These are phyloP conservation scores for Protomyces gravidus DNA, from an alignment of 1,139 yeast species.

Conservation along the genomic window DNA sequence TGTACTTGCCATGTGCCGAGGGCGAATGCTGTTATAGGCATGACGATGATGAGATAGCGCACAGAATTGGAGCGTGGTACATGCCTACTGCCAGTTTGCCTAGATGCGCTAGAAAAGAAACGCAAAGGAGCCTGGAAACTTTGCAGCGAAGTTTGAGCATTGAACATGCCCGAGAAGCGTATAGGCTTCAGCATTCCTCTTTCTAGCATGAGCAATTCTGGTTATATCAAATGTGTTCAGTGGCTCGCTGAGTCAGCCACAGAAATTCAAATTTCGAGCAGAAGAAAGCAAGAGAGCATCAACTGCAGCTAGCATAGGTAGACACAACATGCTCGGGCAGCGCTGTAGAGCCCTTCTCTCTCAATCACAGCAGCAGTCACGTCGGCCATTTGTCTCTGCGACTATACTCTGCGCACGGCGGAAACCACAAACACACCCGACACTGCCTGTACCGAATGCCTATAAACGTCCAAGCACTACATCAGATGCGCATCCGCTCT, in stretches of 20 bases:
- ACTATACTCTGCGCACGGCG: neutral
- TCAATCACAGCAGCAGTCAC: neutral
- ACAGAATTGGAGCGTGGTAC: neutral
- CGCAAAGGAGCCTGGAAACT: too few species aligned
- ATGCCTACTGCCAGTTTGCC: too few species aligned
- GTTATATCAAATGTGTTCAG: too few species aligned
- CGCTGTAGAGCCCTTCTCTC: neutral
- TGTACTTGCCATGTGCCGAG: conserved; percentile 92
- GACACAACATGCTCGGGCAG: neutral
- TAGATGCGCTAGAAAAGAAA: neutral
- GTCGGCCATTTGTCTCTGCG: neutral
- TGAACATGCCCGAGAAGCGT: too few species aligned
- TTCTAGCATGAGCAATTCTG: too few species aligned
- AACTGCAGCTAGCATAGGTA: too few species aligned
- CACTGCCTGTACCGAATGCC: conserved; percentile 23
- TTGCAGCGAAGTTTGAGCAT: too few species aligned
- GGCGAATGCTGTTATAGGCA: conserved; percentile 82
- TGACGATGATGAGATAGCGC: conserved; percentile 48
- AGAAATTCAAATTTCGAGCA: too few species aligned
- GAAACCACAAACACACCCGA: conserved; percentile 5
- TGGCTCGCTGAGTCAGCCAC: too few species aligned
- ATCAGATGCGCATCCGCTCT: conserved; percentile 81
- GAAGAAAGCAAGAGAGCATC: too few species aligned
- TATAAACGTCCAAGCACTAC: conserved; percentile 10
- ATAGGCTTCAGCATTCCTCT: too few species aligned